A percentile compares a stretch with the other conserved stretches of the same genome.
Evolutionary conservation across 2,329 filamentous ascomycete genomes (phyloP).

Genomic region (Pseudogymnoascus sp.): DNA sequence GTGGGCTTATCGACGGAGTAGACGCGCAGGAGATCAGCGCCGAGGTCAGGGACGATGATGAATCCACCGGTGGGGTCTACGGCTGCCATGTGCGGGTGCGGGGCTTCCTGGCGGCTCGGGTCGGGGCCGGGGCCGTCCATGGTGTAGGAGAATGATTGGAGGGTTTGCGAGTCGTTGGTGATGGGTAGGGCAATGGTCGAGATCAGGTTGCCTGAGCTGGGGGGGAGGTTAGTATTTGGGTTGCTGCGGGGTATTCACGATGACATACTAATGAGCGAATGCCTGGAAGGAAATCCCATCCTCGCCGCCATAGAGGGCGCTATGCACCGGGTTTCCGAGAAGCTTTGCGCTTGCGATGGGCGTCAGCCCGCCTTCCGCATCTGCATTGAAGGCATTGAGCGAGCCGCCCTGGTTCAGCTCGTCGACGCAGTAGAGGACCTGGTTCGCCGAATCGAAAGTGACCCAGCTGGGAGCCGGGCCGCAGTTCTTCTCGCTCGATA

Average conservation of each 20-base stretch:
- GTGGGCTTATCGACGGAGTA: slow-evolving; percentile 37
- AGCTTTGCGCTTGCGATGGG: slow-evolving; percentile 24
- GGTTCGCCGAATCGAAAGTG: slow-evolving; percentile 33
- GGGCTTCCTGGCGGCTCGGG: slow-evolving; percentile 35
- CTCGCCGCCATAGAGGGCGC: slow-evolving; percentile 18
- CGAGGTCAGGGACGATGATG: slow-evolving; percentile 46
- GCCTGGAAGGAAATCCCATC: slow-evolving; percentile 16
- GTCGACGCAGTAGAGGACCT: slow-evolving; percentile 38
- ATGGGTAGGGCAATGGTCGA: slow-evolving; percentile 21
- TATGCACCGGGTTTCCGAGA: slow-evolving; percentile 18
- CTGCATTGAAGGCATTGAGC: slow-evolving; percentile 32
- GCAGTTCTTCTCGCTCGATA: background rate
- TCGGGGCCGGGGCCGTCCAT: slow-evolving; percentile 30
- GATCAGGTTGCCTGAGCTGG: slow-evolving; percentile 17
- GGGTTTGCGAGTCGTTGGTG: slow-evolving; percentile 11
- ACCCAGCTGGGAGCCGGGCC: slow-evolving; percentile 39
- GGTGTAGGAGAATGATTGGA: slow-evolving; percentile 38
- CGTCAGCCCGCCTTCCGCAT: slow-evolving; percentile 33
- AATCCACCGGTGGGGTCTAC: slow-evolving; percentile 45
- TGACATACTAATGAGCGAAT: slow-evolving; percentile 21
- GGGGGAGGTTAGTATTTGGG: slow-evolving; percentile 9
- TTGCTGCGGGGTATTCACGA: background rate
- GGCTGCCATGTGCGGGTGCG: slow-evolving; percentile 46
- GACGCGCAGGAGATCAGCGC: slow-evolving; percentile 43
- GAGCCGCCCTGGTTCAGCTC: slow-evolving; percentile 33